phyloP scores from a whole-genome alignment of 345 rosid genomes.

The Crucihimalaya himalaica region DNA sequence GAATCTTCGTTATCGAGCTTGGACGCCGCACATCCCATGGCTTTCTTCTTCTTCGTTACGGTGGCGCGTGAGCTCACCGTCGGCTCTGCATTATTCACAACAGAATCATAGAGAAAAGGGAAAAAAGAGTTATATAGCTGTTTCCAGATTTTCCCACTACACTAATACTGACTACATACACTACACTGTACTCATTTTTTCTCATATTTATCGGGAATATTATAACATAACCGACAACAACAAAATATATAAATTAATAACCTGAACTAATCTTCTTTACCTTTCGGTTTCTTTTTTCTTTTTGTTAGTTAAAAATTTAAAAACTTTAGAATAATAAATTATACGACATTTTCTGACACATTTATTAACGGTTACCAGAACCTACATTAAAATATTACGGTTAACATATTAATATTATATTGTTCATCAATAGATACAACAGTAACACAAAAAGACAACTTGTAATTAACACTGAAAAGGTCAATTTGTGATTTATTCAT shows the following conservation, averaged over 20 bases:
- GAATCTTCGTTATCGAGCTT: constrained; percentile 92
- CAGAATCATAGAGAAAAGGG: constrained; percentile 6
- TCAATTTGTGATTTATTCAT: not conserved
- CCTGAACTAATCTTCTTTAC: constrained; percentile 11
- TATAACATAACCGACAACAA: constrained; percentile 6
- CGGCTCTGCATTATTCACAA: constrained; percentile 13
- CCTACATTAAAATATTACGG: constrained; percentile 8
- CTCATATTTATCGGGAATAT: not conserved
- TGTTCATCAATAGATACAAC: not conserved
- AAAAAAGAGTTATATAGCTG: constrained; percentile 6
- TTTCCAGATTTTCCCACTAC: constrained; percentile 15
- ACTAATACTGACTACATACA: not conserved
- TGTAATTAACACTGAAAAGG: not conserved
- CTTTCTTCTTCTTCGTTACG: constrained; percentile 19
- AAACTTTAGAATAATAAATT: not conserved
- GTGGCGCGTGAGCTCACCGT: constrained; percentile 32
- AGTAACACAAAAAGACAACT: not conserved
- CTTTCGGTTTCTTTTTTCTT: not conserved
- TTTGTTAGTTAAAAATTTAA: not conserved
- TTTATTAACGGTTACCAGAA: constrained; percentile 28
- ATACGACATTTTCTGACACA: constrained; percentile 27
- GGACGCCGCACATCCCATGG: constrained; percentile 90
- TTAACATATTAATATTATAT: not conserved
- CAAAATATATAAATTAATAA: not conserved
- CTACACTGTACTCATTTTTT: constrained; percentile 25